Base-by-base conservation (phyloP, 306 rosid species). In the Arachis stenosperma region DNA sequence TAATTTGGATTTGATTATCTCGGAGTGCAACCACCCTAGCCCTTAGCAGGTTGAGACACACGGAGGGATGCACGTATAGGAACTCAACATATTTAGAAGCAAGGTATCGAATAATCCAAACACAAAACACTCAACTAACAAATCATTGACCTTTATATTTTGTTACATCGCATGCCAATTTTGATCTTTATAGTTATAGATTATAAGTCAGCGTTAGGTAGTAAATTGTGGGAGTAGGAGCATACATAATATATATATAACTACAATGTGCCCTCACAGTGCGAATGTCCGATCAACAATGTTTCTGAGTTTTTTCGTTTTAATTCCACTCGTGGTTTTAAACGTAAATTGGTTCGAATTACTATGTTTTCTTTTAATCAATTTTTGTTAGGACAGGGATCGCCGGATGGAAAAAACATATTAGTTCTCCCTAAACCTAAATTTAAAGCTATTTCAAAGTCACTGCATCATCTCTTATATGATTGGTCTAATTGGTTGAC, bases 161-260 rank as follows among this genome's bases (percentile, higher is more conserved):
- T 53, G 56, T 47, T 39, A 61, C 37, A 33, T 33, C 37, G 37
- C 56, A 67, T 3, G 53, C 75, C 69, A 67, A 39, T 56, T 46
- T 67, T 61, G 75, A 72, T 43, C 37, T 3, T 29, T 44, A 3
- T 33, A 33, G 2, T 33, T 33, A 33, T 33, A 33, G 27, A 33
- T 4, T 33, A 33, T 1, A 72, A 84, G 87, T 84, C 87, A 84
- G 74, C 40, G 73, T 70, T 84, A 77, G 87, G 85, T 84, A 69
- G 50, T 72, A 77, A 65, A 69, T 73, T 67, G 55, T 27, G 82
- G 78, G 43, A 57, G 56, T 51, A 39, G 13, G 53, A 61, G 37
- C 37, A 33, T 74, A 37, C 33, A 39, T 56, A 65, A 68, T 55
- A 33, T 33, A 4, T 22, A 33, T 12, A 58, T 56, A 29, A 71